Base-by-base conservation (phyloP, 164 flowering plant species). In the Chimonanthus salicifolius region DNA sequence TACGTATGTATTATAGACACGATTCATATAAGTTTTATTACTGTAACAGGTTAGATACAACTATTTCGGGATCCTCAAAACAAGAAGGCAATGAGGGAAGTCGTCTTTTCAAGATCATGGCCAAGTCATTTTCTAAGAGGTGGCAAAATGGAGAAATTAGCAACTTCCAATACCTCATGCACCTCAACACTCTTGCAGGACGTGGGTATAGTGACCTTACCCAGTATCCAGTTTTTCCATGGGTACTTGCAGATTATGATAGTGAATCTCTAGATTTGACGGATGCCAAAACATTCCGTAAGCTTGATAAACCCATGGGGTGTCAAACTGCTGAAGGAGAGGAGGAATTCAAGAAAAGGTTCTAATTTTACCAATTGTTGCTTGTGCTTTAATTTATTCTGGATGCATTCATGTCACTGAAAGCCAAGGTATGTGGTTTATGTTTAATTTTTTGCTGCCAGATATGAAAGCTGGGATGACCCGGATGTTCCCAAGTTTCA, bases 391-490 rank as follows among this genome's bases (percentile, higher is more conserved):
- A 51, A 51, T 51, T 51, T 51, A 9, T 1, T 51, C 60, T 54
- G 60, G 16, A 13, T 54, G 60, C 16, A n/a, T 54, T 54, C 60
- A 54, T 54, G 5, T 54, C 60, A 54, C 10, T 54, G 60, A n/a
- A 54, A 11, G 16, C 15, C 11, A 11, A 10, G 11, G 60, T 7
- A 64, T 69, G 20, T 46, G 49, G 16, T 62, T 77, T 70, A 33
- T 64, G 60, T 45, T 15, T 75, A 54, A 18, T 70, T 47, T 58
- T 21, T 46, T 43, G 58, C 8, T 80, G 49, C 64, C 87, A 96
- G 99, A 80, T 96, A 92, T 72, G 98, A 91, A 80, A 94, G 97
- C 85, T 96, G 99, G 99, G 99, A 96, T 87, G 99, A 96, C 80
- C 99, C 98, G 21, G 98, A 96, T 71, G 97, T 96, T 76, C 99